A percentile compares a stretch with the other conserved stretches of the same genome.
Evolutionary conservation across 306 rosid genomes (phyloP).

Genomic region (Trifolium subterraneum): DNA sequence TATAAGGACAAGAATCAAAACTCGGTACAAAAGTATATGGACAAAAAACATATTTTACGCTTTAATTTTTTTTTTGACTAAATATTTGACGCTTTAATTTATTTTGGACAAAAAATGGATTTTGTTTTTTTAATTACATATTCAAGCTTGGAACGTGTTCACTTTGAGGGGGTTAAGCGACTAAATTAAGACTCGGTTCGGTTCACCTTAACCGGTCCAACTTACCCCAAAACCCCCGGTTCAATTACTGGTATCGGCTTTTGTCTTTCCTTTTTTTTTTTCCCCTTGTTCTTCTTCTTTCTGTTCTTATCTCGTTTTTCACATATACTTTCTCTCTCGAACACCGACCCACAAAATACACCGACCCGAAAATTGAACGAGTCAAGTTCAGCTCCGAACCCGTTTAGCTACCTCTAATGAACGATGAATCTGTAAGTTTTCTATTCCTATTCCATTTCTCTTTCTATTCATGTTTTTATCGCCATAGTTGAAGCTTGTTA

Average conservation of each 20-base stretch:
- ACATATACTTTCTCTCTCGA: constrained; percentile 35
- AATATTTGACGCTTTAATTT: too few species aligned
- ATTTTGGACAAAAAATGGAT: too few species aligned
- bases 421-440: constrained; percentile 58
- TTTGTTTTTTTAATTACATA: too few species aligned
- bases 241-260: constrained; percentile 30
- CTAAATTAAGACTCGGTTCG: constrained; percentile 33
- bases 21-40: too few species aligned
- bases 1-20: too few species aligned
- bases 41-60: too few species aligned
- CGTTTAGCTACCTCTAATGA: constrained; percentile 40
- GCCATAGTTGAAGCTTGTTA: constrained; percentile 35
- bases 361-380: constrained; percentile 49
- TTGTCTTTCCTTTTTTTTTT: constrained; percentile 19
- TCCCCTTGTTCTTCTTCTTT: constrained; percentile 39
- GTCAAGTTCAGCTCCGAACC: constrained; percentile 43
- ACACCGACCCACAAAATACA: constrained; percentile 35
- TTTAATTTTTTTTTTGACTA: too few species aligned
- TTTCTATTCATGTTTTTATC: constrained; percentile 46
- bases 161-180: not conserved
- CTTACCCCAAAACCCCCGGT: constrained; percentile 34
- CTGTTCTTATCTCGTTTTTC: constrained; percentile 37
- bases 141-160: too few species aligned
- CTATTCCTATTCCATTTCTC: constrained; percentile 35
- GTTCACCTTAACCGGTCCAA: constrained; percentile 44